Percentiles rank a stretch among this genome's conserved stretches.
Conservation (phyloP, 1,284 basidiomycete genomes). For the Mixia osmundae region DNA sequence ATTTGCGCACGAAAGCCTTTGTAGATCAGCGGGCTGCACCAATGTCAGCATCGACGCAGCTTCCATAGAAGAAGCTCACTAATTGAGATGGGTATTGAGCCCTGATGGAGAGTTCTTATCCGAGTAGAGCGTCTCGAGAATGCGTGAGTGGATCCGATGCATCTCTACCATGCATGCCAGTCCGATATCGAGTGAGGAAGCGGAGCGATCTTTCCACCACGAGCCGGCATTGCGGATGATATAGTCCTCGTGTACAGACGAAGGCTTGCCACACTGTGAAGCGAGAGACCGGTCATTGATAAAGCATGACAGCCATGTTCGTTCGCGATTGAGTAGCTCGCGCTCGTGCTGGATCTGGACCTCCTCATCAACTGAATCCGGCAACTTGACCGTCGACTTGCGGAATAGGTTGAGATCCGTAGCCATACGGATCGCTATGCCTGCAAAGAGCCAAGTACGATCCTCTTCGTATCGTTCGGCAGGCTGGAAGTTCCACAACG, state of each 20-base stretch:
- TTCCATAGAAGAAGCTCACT: slow-evolving; percentile 10
- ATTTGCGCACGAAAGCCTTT: slow-evolving; percentile 21
- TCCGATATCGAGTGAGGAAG: slow-evolving; percentile 19
- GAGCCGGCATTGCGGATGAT: slow-evolving; percentile 21
- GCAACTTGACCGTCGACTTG: slow-evolving; percentile 33
- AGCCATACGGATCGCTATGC: slow-evolving; percentile 46
- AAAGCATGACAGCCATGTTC: slow-evolving; percentile 24
- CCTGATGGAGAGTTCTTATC: slow-evolving; percentile 23
- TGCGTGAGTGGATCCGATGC: slow-evolving; percentile 17
- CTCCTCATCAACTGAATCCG: slow-evolving; percentile 19
- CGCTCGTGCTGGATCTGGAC: slow-evolving; percentile 20
- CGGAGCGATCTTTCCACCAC: slow-evolving; percentile 19
- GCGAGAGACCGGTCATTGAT: slow-evolving; percentile 15
- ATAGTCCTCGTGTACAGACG: slow-evolving; percentile 18
- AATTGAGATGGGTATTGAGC: slow-evolving; percentile 23
- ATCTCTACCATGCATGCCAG: slow-evolving; percentile 22
- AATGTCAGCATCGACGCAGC: not conserved
- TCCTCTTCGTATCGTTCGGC: slow-evolving; percentile 62
- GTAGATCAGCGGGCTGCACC: slow-evolving; percentile 11
- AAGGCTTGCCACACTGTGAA: not conserved
- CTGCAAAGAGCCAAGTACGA: slow-evolving; percentile 43
- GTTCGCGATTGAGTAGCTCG: slow-evolving; percentile 24
- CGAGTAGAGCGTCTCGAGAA: slow-evolving; percentile 24
- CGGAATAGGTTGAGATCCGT: slow-evolving; percentile 88
- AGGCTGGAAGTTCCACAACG: slow-evolving; percentile 28